Percentiles rank a stretch among this genome's conserved stretches.
Evolutionary conservation across 2,329 filamentous ascomycete genomes (phyloP).

Genomic region (Claviceps paspali): DNA sequence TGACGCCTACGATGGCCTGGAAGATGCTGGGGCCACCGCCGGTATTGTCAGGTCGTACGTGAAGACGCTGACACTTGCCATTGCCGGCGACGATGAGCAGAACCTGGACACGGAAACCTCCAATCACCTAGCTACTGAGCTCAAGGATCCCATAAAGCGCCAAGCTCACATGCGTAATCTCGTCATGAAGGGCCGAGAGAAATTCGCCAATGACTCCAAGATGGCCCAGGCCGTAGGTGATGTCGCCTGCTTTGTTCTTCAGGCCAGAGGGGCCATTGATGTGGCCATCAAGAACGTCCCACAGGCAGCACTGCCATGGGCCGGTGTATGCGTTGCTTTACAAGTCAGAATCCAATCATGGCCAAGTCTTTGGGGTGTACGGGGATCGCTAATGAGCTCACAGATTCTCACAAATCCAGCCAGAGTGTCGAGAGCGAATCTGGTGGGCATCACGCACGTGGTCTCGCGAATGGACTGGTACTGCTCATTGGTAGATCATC

Average conservation of each 20-base stretch:
- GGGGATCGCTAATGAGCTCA: neutral
- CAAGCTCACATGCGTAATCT: constrained; percentile 7
- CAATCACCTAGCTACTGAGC: constrained; percentile 2
- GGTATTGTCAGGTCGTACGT: constrained; percentile 6
- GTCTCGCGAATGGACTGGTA: constrained; percentile 7
- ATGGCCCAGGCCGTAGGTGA: constrained; percentile 6
- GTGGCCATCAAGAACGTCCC: constrained; percentile 6
- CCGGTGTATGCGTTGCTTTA: constrained; percentile 7
- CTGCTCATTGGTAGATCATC: constrained; percentile 6
- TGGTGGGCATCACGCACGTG: constrained; percentile 6
- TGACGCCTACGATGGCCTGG: constrained; percentile 6
- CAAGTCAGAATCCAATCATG: constrained; percentile 2
- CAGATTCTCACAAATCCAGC: constrained; percentile 7
- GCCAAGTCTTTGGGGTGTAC: neutral
- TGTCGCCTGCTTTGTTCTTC: constrained; percentile 6
- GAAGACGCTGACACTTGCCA: constrained; percentile 5
- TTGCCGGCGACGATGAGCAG: constrained; percentile 4
- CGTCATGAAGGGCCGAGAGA: constrained; percentile 6
- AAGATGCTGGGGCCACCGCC: constrained; percentile 3
- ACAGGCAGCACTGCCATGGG: constrained; percentile 7
- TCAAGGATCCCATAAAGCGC: constrained; percentile 6
- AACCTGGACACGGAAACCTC: neutral
- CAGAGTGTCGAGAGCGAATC: constrained; percentile 4
- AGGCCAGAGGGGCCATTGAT: constrained; percentile 6
- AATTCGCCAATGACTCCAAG: constrained; percentile 6